These are phyloP conservation scores for Coemansia sp. DNA, from an alignment of 192 early-diverging fungal species.

Conservation along the genomic window DNA sequence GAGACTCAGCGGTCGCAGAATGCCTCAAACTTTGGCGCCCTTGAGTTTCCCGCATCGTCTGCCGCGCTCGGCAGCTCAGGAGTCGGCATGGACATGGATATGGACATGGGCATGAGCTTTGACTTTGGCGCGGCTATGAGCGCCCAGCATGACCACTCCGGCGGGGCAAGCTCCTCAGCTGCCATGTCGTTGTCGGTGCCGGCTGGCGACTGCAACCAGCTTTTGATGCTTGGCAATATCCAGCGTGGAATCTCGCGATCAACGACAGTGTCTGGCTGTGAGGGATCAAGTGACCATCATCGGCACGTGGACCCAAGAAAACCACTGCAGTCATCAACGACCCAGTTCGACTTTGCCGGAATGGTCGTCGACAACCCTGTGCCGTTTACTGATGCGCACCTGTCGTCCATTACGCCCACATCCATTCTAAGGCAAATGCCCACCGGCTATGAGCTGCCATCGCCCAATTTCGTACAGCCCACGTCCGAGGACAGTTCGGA, in stretches of 20 bases:
- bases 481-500: background rate
- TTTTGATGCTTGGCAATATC: conserved; percentile 15
- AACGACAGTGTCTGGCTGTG: conserved; percentile 14
- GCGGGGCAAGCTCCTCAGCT: background rate
- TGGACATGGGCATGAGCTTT: conserved; percentile 8
- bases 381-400: background rate
- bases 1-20: conserved; percentile 16
- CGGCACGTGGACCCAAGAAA: background rate
- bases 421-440: conserved; percentile 36
- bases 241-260: conserved; percentile 15
- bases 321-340: conserved; percentile 4
- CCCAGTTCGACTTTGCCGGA: conserved; percentile 39
- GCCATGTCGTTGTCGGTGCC: conserved; percentile 14
- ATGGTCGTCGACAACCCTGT: conserved; percentile 36
- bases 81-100: background rate
- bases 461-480: conserved; percentile 11
- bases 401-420: conserved; percentile 1
- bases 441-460: conserved; percentile 19
- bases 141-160: background rate
- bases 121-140: conserved; percentile 10
- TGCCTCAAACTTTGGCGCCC: conserved; percentile 7
- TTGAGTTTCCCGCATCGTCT: conserved; percentile 1
- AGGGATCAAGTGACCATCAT: conserved; percentile 2
- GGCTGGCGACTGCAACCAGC: conserved; percentile 14
- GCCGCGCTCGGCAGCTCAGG: background rate